A percentile compares a stretch with the other conserved stretches of the same genome.
Conservation (phyloP, 805 yeast genomes). For the Yarrowia sp. region DNA sequence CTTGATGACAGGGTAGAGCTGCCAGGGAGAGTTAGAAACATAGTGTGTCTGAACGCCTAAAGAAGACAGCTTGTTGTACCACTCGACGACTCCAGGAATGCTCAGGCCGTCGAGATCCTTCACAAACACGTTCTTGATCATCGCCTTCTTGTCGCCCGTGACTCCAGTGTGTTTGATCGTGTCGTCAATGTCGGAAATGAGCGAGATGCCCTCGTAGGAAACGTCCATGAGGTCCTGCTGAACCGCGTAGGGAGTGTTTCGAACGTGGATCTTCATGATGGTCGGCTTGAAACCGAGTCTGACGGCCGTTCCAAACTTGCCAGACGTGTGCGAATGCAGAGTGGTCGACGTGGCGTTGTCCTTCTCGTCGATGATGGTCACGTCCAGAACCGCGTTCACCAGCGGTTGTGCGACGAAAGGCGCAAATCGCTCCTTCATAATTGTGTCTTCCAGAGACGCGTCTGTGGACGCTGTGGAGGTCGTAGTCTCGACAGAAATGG, state of each 20-base stretch:
- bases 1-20: conserved; percentile 60
- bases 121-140: conserved; percentile 74
- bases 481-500: neutral
- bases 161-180: conserved; percentile 91
- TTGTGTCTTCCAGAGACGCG: conserved; percentile 42
- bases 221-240: conserved; percentile 45
- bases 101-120: conserved; percentile 64
- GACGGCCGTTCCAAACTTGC: conserved; percentile 58
- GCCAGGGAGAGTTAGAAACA: conserved; percentile 96
- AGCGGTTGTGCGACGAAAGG: conserved; percentile 69
- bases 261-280: conserved; percentile 41
- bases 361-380: conserved; percentile 50
- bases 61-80: conserved; percentile 49
- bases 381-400: conserved; percentile 53
- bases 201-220: conserved; percentile 52
- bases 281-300: conserved; percentile 61
- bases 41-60: conserved; percentile 50
- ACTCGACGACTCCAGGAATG: conserved; percentile 68
- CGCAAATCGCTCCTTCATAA: conserved; percentile 61
- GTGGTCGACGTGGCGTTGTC: conserved; percentile 34
- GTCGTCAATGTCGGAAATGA: conserved; percentile 92
- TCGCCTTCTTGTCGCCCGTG: conserved; percentile 77
- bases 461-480: neutral
- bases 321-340: conserved; percentile 56
- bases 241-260: conserved; percentile 30